A percentile compares a stretch with the other conserved stretches of the same genome.
Evolutionary conservation across 163 green algal species (phyloP).

Genomic region (Coccomyxa subellipsoidea): DNA sequence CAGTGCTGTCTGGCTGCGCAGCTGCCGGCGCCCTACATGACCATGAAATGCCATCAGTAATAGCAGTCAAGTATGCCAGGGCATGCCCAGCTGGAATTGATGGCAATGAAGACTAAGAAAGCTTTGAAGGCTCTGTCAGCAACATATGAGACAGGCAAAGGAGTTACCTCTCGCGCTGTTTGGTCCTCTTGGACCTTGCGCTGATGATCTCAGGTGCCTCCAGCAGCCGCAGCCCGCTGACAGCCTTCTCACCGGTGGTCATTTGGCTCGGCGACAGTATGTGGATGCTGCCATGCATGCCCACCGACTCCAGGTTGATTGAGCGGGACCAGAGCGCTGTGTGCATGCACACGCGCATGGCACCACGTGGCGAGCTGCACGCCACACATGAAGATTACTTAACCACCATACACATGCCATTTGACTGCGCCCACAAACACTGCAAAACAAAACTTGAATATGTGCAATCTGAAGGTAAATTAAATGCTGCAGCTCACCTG

Average conservation of each 20-base stretch:
- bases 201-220: background rate
- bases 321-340: constrained; percentile 29
- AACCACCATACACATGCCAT: background rate
- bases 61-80: no score
- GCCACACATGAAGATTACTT: background rate
- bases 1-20: background rate
- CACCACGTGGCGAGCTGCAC: constrained; percentile 12
- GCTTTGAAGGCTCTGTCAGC: no score
- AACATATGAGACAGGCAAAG: no score
- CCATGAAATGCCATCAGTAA: background rate
- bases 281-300: constrained; percentile 29
- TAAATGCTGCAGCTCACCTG: constrained; percentile 10
- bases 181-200: background rate
- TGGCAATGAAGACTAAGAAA: no score
- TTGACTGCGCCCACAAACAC: background rate
- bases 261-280: background rate
- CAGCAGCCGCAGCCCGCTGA: background rate
- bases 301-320: constrained; percentile 44
- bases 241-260: background rate
- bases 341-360: constrained; percentile 17
- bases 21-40: background rate
- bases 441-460: background rate
- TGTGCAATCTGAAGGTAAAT: background rate
- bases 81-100: no score
- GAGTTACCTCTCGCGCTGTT: background rate